Percentiles rank a stretch among this genome's conserved stretches.
These are phyloP conservation scores for Paecilomyces niveus DNA, from an alignment of 2,329 filamentous ascomycete genomes.

Conservation along the genomic window DNA sequence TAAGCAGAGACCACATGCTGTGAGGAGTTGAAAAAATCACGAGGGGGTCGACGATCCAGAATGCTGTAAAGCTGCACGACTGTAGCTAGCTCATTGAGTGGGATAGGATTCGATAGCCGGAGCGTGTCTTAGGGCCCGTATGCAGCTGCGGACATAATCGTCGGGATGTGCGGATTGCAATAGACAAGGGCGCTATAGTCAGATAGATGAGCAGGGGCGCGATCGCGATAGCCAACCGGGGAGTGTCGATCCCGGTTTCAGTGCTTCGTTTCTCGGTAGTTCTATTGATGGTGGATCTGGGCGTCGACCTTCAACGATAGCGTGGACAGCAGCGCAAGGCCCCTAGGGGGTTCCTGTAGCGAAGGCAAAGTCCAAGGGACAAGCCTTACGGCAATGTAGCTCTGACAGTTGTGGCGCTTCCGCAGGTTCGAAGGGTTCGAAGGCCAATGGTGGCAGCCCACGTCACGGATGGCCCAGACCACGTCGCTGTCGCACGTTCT, in stretches of 20 bases:
- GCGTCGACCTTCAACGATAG: neutral
- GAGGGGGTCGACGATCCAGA: conserved; percentile 16
- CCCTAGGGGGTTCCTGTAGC: neutral
- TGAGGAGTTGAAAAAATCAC: neutral
- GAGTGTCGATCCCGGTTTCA: neutral
- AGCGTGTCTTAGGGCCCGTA: neutral
- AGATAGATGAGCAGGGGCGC: neutral
- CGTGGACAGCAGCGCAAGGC: neutral
- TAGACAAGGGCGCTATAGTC: neutral
- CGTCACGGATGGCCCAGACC: conserved; percentile 14
- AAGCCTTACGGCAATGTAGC: conserved; percentile 1
- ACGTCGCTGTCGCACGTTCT: neutral
- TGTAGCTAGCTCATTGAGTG: neutral
- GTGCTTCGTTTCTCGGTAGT: neutral
- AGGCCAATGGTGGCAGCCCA: conserved; percentile 23
- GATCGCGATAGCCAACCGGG: neutral
- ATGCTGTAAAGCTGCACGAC: conserved; percentile 4
- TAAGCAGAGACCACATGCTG: conserved; percentile 10
- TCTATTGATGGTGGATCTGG: neutral
- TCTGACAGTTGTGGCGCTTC: conserved; percentile 11
- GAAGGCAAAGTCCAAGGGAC: neutral
- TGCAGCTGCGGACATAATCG: neutral
- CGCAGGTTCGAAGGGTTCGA: conserved; percentile 9
- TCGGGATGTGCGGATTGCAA: neutral
- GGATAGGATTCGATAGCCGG: neutral